Conservation (phyloP, 2,329 filamentous ascomycete genomes). For the Arthrocladium fulminans region DNA sequence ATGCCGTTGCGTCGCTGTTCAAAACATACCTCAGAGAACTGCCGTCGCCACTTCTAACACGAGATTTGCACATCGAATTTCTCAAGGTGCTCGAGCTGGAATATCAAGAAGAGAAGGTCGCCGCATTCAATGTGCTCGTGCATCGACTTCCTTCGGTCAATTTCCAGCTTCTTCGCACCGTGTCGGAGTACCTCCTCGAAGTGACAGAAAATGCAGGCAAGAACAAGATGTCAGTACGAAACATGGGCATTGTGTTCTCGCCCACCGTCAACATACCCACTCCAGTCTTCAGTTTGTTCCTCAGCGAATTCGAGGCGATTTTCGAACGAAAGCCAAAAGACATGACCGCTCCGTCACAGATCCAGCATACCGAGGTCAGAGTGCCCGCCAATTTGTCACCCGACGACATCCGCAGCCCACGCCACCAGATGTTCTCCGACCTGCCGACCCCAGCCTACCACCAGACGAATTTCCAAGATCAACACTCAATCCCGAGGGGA, state of each 20-base stretch:
- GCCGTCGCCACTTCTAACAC: slow-evolving; percentile 80
- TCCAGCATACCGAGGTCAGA: slow-evolving; percentile 29
- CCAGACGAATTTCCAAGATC: slow-evolving; percentile 42
- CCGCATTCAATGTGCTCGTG: slow-evolving; percentile 66
- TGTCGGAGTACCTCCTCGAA: slow-evolving; percentile 80
- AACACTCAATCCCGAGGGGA: slow-evolving; percentile 18
- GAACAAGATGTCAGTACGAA: slow-evolving; percentile 98
- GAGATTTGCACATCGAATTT: slow-evolving; percentile 84
- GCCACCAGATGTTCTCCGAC: slow-evolving; percentile 58
- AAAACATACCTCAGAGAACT: slow-evolving; percentile 92
- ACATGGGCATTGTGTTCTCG: slow-evolving; percentile 96
- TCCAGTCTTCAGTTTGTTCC: slow-evolving; percentile 84
- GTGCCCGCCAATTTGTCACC: slow-evolving; percentile 32
- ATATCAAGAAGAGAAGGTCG: slow-evolving; percentile 66
- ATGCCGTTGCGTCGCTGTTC: slow-evolving; percentile 86
- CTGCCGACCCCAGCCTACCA: slow-evolving; percentile 56
- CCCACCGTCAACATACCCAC: slow-evolving; percentile 94
- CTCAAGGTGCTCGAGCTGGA: slow-evolving; percentile 72
- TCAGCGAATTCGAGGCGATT: slow-evolving; percentile 80
- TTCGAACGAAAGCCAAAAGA: slow-evolving; percentile 60
- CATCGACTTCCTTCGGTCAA: slow-evolving; percentile 73
- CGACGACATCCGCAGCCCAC: slow-evolving; percentile 55
- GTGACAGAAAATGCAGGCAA: slow-evolving; percentile 82
- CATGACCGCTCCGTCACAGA: slow-evolving; percentile 11
- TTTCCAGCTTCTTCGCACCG: slow-evolving; percentile 67